A percentile compares a stretch with the other conserved stretches of the same genome.
These are phyloP conservation scores for Cyclotella atomus DNA, from an alignment of 108 stramenopile species.

Conservation along the genomic window DNA sequence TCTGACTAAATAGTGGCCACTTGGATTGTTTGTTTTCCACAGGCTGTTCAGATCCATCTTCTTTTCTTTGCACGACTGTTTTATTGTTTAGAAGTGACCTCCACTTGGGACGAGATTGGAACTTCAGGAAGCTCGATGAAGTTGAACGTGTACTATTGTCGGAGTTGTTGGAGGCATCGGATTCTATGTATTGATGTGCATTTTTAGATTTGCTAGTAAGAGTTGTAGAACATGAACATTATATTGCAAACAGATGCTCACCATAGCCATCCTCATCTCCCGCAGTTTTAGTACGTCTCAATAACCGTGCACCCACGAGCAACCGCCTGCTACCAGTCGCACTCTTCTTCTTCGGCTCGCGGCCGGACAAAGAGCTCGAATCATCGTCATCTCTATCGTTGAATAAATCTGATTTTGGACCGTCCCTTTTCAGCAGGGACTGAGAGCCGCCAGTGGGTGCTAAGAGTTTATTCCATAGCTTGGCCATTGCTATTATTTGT, in stretches of 20 bases:
- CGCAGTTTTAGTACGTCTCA: background rate
- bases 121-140: slow-evolving; percentile 6
- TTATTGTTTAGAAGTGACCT: slow-evolving; percentile 38
- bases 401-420: slow-evolving; percentile 16
- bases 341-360: background rate
- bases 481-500: background rate
- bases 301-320: background rate
- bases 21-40: slow-evolving; percentile 14
- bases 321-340: background rate
- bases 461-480: background rate
- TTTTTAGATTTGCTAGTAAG: background rate
- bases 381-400: slow-evolving; percentile 24
- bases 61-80: slow-evolving; percentile 24
- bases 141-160: slow-evolving; percentile 1
- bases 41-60: slow-evolving; percentile 39
- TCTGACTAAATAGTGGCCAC: slow-evolving; percentile 38
- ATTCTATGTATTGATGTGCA: background rate
- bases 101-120: slow-evolving; percentile 48
- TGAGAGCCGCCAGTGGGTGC: background rate
- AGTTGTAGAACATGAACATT: background rate
- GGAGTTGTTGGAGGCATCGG: background rate
- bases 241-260: background rate
- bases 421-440: slow-evolving; percentile 14
- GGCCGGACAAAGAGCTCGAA: background rate
- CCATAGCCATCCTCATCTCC: background rate